Conservation (phyloP, 2,329 filamentous ascomycete species). For the Claviceps purpurea region DNA sequence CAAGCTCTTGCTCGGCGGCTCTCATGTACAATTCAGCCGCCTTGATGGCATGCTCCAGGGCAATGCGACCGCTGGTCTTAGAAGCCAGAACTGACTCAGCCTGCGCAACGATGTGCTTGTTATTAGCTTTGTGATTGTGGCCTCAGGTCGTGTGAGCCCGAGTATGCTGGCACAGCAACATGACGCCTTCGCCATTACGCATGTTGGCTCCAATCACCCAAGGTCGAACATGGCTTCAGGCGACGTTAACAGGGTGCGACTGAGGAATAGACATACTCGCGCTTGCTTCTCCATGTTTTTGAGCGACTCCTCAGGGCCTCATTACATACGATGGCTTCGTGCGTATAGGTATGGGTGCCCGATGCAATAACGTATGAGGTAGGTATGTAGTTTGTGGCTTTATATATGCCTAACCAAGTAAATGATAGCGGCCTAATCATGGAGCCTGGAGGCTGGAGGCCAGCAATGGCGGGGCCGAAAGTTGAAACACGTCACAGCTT, state of each 20-base stretch:
- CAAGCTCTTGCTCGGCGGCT: constrained; percentile 49
- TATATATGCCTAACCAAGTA: too few relatives aligned
- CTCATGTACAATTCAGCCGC: constrained; percentile 74
- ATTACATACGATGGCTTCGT: not conserved
- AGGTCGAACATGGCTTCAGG: not conserved
- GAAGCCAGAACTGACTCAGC: constrained; percentile 24
- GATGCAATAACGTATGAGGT: not conserved
- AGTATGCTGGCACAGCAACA: not conserved
- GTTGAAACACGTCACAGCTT: too few relatives aligned
- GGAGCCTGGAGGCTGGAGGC: not conserved
- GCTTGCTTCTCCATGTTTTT: not conserved
- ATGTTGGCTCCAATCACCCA: not conserved
- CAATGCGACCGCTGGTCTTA: constrained; percentile 33
- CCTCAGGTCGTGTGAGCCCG: not conserved
- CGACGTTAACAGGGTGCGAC: not conserved
- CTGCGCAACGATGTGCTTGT: constrained; percentile 11
- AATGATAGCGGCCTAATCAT: not conserved
- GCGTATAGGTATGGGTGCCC: not conserved
- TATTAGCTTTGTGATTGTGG: not conserved
- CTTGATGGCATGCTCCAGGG: constrained; percentile 60
- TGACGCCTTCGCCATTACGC: not conserved
- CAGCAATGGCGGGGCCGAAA: not conserved
- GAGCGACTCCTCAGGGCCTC: not conserved
- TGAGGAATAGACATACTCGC: not conserved
- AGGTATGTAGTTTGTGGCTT: too few relatives aligned